Evolutionary conservation across 805 yeast genomes (phyloP), one percentile per base, ranked within the genome.

Genomic region (Sugiyamaella smithiae): DNA sequence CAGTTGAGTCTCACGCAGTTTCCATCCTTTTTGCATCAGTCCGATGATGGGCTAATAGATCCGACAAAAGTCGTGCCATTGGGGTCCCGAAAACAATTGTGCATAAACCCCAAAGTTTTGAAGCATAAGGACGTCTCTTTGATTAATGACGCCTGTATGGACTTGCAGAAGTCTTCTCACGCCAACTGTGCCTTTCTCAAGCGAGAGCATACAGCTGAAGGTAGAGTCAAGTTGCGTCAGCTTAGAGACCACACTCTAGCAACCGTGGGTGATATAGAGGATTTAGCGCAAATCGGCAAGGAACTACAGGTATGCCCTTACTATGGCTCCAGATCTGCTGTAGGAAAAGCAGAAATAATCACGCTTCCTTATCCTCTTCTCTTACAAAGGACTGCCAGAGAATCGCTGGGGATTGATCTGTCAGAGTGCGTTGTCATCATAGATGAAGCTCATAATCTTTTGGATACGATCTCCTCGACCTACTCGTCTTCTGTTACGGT

Each of bases 401-500:
- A 73, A 4, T 70, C 80, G 0, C 61, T 89, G 37, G 77, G 78
- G 1, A 61, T 90, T 4, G 73, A 81, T 35, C 59, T 90, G 7
- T 74, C 75, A 45, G 76, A 80, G 48, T 74, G 90, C 0, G 75
- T 90, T 1, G 80, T 91, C 0, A 77, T 91, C 4, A 82, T 90
- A 23, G 98, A 90, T 64, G 98, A 90, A 62, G 97, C 97, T 0
- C 98, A 90, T 62, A 90, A 90, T 62, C 67, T 90, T 37, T 62
- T 88, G 24, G 97, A 89, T 56, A 81, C 90, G 0, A 78, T 90
- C 2, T 77, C 83, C 1, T 68, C 84, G 1, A 68, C 91, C 53
- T 76, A 84, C 58, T 87, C 96, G 0, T 74, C 81, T 1, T 65
- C 75, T 2, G 68, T 90, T 0, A 68, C 84, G 0, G 57, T 71